Base-by-base conservation (phyloP, 495 filamentous ascomycete species). In the Aspergillus coremiiformis region DNA sequence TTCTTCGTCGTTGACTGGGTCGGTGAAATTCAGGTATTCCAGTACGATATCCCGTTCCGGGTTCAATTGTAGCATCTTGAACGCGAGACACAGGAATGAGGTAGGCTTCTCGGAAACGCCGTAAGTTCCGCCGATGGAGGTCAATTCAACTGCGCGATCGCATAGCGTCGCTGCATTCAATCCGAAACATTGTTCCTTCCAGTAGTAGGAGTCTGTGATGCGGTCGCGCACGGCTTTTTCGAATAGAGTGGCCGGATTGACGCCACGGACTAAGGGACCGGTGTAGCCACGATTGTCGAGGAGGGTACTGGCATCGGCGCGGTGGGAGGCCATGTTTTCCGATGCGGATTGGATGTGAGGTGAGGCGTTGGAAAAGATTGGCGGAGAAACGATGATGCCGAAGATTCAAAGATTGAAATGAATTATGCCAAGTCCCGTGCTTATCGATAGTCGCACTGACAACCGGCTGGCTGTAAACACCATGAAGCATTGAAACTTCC, bases 171-270 rank as follows among this genome's bases (percentile, higher is more conserved):
- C 88, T 48, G 90, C 89, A 71, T 97, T 97, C 54, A 98, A 74
- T 20, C 86, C 93, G 73, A 96, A 98, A 65, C 91, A 94, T 67
- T 96, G 91, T 66, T 97, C 94, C 69, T 96, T 96, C 87, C 89
- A 98, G 74, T 96, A 98, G 72, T 94, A 93, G 56, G 82, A 86
- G 54, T 95, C 87, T 50, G 88, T 82, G 67, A 98, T 96, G 61
- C 93, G 90, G 66, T 98, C 92, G 52, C 90, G 86, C 51, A 95
- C 88, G 12, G 89, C 84, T 65, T 91, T 93, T 61, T 96, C 90
- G 74, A 96, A 84, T 32, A 96, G 87, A 6, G 85, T 87, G 6
- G 87, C 84, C 0, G 90, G 90, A 71, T 95, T 95, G 57, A 91
- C 81, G 33, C 89, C 87, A 67, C 83, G 84, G 48, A 89, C 76